Percentiles rank a stretch among this genome's conserved stretches.
These are phyloP conservation scores for Aspergillus proliferans DNA, from an alignment of 2,329 filamentous ascomycete species.

Conservation along the genomic window DNA sequence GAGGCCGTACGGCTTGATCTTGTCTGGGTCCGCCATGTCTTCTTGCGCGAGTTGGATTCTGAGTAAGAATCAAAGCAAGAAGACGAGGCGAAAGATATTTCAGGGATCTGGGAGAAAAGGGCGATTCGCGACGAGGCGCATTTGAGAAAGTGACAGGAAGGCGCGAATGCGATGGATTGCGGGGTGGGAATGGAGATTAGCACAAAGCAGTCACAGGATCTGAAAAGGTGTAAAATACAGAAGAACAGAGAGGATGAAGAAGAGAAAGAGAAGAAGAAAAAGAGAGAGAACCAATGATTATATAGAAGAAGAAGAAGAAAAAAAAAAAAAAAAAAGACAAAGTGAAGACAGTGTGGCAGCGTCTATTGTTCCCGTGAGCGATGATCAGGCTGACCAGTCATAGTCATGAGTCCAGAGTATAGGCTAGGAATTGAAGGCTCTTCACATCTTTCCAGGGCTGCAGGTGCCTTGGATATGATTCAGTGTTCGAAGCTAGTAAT, in stretches of 20 bases:
- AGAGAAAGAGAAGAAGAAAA: neutral
- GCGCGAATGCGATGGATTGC: neutral
- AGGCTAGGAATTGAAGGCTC: too few species aligned
- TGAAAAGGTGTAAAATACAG: too few species aligned
- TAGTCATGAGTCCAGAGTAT: neutral
- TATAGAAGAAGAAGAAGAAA: neutral
- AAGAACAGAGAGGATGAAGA: neutral
- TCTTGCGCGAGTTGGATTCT: neutral
- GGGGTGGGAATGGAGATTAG: neutral
- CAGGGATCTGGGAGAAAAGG: neutral
- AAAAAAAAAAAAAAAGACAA: neutral
- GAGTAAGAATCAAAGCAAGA: neutral
- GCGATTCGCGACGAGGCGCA: neutral
- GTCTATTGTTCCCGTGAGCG: neutral
- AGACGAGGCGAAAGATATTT: neutral
- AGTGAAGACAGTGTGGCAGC: neutral
- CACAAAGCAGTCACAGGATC: neutral
- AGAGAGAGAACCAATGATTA: neutral
- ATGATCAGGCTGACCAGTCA: neutral
- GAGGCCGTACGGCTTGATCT: slow-evolving; percentile 35
- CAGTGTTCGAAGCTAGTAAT: too few species aligned
- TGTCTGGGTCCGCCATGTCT: neutral
- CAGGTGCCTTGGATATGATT: too few species aligned
- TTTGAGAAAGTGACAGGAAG: neutral
- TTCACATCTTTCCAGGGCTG: too few species aligned